phyloP scores from a whole-genome alignment of 306 rosid genomes.

The Ceratonia siliqua region DNA sequence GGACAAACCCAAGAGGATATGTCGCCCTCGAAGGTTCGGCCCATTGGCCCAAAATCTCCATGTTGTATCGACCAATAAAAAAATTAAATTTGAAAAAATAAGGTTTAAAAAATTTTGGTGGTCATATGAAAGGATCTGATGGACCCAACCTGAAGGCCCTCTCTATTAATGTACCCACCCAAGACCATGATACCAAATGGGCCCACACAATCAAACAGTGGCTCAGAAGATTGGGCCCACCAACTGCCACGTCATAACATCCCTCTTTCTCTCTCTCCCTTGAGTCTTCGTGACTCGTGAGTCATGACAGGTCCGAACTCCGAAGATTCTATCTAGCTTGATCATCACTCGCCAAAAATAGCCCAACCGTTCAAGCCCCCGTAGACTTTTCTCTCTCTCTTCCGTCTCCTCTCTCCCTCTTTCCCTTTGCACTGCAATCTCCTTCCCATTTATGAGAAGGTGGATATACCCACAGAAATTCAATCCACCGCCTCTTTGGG shows the following conservation, averaged over 20 bases:
- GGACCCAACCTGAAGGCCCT: too few species aligned
- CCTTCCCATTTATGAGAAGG: constrained; percentile 46
- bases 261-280: not conserved
- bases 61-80: too few species aligned
- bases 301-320: constrained; percentile 37
- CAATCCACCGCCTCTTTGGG: not conserved
- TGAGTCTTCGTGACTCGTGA: too few species aligned
- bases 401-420: constrained; percentile 7
- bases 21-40: too few species aligned
- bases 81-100: too few species aligned
- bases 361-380: constrained; percentile 71
- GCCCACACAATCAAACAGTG: not conserved
- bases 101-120: too few species aligned
- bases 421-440: constrained; percentile 10
- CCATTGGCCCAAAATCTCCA: too few species aligned
- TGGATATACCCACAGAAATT: constrained; percentile 26
- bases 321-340: constrained; percentile 40
- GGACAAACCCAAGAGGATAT: too few species aligned
- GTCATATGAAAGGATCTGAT: too few species aligned
- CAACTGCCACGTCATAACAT: not conserved
- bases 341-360: constrained; percentile 54
- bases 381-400: constrained; percentile 25
- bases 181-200: not conserved
- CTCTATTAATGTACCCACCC: too few species aligned
- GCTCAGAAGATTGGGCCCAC: not conserved